phyloP scores from a whole-genome alignment of 1,284 basidiomycete genomes.

The Coniferiporia weirii region DNA sequence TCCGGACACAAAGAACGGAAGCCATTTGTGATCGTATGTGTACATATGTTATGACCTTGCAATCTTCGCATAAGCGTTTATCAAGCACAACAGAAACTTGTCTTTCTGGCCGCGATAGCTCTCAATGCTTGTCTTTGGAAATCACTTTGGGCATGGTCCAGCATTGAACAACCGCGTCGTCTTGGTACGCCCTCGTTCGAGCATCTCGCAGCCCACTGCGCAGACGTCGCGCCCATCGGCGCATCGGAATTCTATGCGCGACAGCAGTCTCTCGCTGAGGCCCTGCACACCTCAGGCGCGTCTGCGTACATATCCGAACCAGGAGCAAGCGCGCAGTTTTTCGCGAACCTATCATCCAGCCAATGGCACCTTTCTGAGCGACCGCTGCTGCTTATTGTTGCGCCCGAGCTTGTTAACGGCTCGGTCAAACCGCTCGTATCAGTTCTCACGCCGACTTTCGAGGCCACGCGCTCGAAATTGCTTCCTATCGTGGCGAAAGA shows the following conservation, averaged over 20 bases:
- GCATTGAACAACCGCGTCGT: neutral
- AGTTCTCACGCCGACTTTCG: slow-evolving; percentile 74
- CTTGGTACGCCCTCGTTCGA: slow-evolving; percentile 25
- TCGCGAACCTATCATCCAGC: slow-evolving; percentile 57
- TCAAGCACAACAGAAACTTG: neutral
- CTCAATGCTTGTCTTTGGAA: neutral
- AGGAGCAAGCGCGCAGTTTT: slow-evolving; percentile 66
- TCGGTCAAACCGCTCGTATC: slow-evolving; percentile 38
- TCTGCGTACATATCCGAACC: slow-evolving; percentile 73
- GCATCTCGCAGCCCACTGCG: slow-evolving; percentile 46
- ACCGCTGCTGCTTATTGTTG: slow-evolving; percentile 67
- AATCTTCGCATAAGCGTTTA: neutral
- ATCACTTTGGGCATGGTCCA: neutral
- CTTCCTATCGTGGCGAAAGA: slow-evolving; percentile 46
- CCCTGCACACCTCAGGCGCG: slow-evolving; percentile 44
- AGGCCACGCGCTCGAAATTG: slow-evolving; percentile 61
- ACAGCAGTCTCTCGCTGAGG: slow-evolving; percentile 47
- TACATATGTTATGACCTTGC: neutral
- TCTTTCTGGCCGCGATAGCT: neutral
- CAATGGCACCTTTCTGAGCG: slow-evolving; percentile 74
- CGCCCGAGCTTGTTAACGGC: slow-evolving; percentile 32
- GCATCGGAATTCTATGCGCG: slow-evolving; percentile 44
- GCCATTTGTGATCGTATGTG: neutral
- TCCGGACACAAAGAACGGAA: no score
- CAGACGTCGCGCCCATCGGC: slow-evolving; percentile 43